Evolutionary conservation across 2,329 filamentous ascomycete genomes (phyloP).

Genomic region (Diplocarpon rosae): DNA sequence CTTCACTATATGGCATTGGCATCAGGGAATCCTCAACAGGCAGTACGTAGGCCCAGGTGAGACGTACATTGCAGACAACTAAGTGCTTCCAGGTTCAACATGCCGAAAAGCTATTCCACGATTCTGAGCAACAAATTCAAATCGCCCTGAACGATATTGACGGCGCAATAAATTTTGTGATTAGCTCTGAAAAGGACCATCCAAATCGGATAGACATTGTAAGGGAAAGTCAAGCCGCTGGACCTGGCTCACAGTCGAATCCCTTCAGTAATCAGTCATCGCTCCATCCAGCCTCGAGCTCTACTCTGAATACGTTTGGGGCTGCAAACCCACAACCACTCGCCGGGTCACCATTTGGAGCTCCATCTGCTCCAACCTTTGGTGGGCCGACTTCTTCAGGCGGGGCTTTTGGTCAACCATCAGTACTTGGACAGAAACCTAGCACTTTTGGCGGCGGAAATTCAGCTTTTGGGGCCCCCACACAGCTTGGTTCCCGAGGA

Average conservation of each 20-base stretch:
- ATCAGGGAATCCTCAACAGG: constrained; percentile 46
- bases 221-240: constrained; percentile 33
- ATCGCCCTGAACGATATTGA: constrained; percentile 57
- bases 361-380: constrained; percentile 4
- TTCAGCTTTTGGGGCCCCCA: constrained; percentile 8
- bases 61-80: neutral
- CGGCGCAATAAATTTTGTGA: constrained; percentile 60
- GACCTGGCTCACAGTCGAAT: constrained; percentile 30
- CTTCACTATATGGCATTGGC: constrained; percentile 59
- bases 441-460: constrained; percentile 34
- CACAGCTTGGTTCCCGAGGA: constrained; percentile 27
- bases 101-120: constrained; percentile 49
- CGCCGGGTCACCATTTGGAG: constrained; percentile 23
- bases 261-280: constrained; percentile 3
- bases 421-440: constrained; percentile 10
- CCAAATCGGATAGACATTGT: constrained; percentile 62
- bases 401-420: constrained; percentile 7
- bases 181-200: constrained; percentile 55
- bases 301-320: constrained; percentile 8
- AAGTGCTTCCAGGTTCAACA: constrained; percentile 41
- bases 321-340: constrained; percentile 6
- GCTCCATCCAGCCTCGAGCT: constrained; percentile 10
- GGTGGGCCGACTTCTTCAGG: constrained; percentile 1
- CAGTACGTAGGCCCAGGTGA: constrained; percentile 18
- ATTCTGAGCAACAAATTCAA: constrained; percentile 61